Conservation (phyloP, 1,139 yeast species). For the Trichomonascaceae sp. region DNA sequence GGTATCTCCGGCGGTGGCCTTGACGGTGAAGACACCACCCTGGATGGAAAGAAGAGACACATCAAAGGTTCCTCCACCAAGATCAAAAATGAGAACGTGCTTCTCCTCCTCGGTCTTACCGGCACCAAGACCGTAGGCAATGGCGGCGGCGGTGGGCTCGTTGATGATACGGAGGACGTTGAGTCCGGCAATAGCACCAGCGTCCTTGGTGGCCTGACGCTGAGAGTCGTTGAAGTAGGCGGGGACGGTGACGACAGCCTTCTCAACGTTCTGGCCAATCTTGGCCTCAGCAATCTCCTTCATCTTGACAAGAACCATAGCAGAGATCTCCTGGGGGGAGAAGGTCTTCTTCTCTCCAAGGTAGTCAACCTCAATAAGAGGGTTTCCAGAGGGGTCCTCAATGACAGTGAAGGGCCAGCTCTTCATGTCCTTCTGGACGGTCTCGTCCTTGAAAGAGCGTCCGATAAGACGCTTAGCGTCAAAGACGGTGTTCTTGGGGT, state of each 20-base stretch:
- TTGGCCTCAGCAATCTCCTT: slow-evolving; percentile 96
- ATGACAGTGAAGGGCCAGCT: slow-evolving; percentile 95
- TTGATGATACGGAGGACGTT: slow-evolving; percentile 92
- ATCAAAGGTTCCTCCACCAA: slow-evolving; percentile 99
- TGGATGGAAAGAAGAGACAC: slow-evolving; percentile 85
- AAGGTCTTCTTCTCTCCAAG: slow-evolving; percentile 86
- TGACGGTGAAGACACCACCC: slow-evolving; percentile 93
- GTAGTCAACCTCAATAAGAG: slow-evolving; percentile 86
- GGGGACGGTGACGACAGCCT: slow-evolving; percentile 93
- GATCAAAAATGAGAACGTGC: slow-evolving; percentile 82
- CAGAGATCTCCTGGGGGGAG: slow-evolving; percentile 95
- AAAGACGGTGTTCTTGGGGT: slow-evolving; percentile 93
- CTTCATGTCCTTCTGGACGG: slow-evolving; percentile 92
- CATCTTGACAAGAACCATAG: slow-evolving; percentile 96
- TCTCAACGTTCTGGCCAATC: slow-evolving; percentile 85
- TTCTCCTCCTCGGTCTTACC: slow-evolving; percentile 73
- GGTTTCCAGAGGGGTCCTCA: slow-evolving; percentile 66
- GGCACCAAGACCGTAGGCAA: slow-evolving; percentile 96
- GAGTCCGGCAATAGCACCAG: slow-evolving; percentile 95
- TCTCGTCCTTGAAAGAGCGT: slow-evolving; percentile 80
- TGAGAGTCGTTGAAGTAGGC: slow-evolving; percentile 97
- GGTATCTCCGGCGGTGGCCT: slow-evolving; percentile 97
- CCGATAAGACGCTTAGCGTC: slow-evolving; percentile 98
- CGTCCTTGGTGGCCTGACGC: slow-evolving; percentile 98
- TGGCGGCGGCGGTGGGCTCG: slow-evolving; percentile 98